Evolutionary conservation across 2,329 filamentous ascomycete species (phyloP).

Genomic region (Alternaria brassicicola): DNA sequence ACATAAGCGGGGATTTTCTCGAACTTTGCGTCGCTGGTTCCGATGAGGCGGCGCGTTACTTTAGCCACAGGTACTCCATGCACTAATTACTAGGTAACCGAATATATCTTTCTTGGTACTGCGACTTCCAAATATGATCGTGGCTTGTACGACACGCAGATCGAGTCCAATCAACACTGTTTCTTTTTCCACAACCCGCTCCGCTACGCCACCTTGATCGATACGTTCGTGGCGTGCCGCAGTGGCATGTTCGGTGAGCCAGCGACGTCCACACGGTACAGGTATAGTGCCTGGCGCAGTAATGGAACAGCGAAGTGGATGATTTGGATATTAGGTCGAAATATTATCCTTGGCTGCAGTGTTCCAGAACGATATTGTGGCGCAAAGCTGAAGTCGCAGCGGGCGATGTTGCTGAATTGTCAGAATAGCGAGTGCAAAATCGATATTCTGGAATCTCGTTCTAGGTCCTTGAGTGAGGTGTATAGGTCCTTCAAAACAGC

Average conservation of each 20-base stretch:
- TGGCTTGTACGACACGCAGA: background rate
- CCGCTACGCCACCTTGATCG: background rate
- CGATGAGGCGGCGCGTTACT: background rate
- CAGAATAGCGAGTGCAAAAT: background rate
- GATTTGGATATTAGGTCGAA: background rate
- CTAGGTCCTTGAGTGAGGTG: background rate
- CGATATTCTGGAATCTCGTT: background rate
- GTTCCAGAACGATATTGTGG: conserved; percentile 3
- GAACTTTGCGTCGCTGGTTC: background rate
- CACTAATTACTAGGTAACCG: background rate
- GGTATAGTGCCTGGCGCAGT: background rate
- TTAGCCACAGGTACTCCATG: background rate
- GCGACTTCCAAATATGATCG: background rate
- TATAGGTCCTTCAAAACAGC: background rate
- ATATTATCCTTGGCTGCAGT: background rate
- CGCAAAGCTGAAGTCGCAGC: background rate
- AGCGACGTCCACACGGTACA: background rate
- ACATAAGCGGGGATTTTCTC: background rate
- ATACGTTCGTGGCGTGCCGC: background rate
- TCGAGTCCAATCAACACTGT: background rate
- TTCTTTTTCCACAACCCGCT: background rate
- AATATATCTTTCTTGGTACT: background rate
- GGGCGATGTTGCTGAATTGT: background rate
- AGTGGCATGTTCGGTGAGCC: background rate
- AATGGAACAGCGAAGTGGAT: background rate